These are phyloP conservation scores for Russula lepida DNA, from an alignment of 768 basidiomycete genomes.

Conservation along the genomic window DNA sequence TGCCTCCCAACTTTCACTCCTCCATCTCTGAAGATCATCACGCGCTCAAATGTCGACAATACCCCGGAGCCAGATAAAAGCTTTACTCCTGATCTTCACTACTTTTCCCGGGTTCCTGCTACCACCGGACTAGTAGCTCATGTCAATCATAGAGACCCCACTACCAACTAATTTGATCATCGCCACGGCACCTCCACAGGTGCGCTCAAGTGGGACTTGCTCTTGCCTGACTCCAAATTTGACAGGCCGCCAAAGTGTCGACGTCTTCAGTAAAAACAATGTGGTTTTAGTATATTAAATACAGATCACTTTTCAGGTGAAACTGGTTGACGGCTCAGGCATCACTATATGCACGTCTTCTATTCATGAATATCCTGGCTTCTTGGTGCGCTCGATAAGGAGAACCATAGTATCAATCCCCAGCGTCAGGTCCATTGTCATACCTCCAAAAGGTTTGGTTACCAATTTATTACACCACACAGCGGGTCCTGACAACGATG, in stretches of 20 bases:
- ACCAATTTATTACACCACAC: neutral
- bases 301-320: neutral
- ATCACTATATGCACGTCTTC: neutral
- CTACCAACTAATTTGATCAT: neutral
- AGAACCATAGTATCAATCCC: neutral
- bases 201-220: neutral
- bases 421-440: neutral
- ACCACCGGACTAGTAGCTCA: neutral
- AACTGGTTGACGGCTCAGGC: neutral
- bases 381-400: neutral
- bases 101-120: constrained; percentile 2
- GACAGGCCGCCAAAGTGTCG: neutral
- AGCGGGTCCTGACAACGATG: neutral
- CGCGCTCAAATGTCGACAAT: neutral
- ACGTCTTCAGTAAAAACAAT: neutral
- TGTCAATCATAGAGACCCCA: neutral
- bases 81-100: neutral
- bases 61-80: neutral
- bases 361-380: neutral
- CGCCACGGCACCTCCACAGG: neutral
- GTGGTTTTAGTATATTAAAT: neutral
- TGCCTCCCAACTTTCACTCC: neutral
- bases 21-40: neutral
- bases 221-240: neutral
- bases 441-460: neutral